phyloP scores from a whole-genome alignment of 768 basidiomycete genomes.

The Rhizopogon rudus region DNA sequence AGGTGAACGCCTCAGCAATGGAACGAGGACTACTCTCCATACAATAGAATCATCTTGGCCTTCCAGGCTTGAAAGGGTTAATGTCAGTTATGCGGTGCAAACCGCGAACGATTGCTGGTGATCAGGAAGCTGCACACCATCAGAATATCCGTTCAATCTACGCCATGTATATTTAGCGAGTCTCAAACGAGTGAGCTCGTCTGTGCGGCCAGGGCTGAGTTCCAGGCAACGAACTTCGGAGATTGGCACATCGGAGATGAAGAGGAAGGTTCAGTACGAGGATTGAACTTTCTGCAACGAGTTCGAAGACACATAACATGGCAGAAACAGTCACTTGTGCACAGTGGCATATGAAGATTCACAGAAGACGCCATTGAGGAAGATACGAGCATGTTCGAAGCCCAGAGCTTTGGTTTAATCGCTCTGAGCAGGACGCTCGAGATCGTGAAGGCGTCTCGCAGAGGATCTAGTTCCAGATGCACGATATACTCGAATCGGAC shows the following conservation, averaged over 20 bases:
- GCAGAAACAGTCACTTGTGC: slow-evolving; percentile 34
- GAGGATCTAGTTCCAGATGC: neutral
- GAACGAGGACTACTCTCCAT: slow-evolving; percentile 14
- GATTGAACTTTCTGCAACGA: slow-evolving; percentile 13
- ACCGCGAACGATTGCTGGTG: slow-evolving; percentile 25
- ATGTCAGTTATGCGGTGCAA: slow-evolving; percentile 35
- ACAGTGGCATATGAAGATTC: slow-evolving; percentile 32
- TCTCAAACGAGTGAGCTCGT: slow-evolving; percentile 35
- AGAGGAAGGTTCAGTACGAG: slow-evolving; percentile 16
- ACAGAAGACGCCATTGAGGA: slow-evolving; percentile 23
- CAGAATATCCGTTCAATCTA: slow-evolving; percentile 11
- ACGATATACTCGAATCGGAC: too few relatives aligned
- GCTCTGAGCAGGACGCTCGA: slow-evolving; percentile 41
- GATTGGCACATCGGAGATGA: too few relatives aligned
- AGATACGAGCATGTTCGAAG: slow-evolving; percentile 28
- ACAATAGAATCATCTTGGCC: slow-evolving; percentile 27
- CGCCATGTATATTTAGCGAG: neutral
- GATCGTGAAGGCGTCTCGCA: slow-evolving; percentile 24
- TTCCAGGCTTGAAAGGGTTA: slow-evolving; percentile 25
- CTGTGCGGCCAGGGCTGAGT: slow-evolving; percentile 29
- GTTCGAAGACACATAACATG: slow-evolving; percentile 9
- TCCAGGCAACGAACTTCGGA: slow-evolving; percentile 11
- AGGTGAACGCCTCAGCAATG: slow-evolving; percentile 25
- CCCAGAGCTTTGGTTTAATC: slow-evolving; percentile 41
- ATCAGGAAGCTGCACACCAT: slow-evolving; percentile 34